These are phyloP conservation scores for Colletotrichum spinosum DNA, from an alignment of 2,329 filamentous ascomycete genomes.

Conservation along the genomic window DNA sequence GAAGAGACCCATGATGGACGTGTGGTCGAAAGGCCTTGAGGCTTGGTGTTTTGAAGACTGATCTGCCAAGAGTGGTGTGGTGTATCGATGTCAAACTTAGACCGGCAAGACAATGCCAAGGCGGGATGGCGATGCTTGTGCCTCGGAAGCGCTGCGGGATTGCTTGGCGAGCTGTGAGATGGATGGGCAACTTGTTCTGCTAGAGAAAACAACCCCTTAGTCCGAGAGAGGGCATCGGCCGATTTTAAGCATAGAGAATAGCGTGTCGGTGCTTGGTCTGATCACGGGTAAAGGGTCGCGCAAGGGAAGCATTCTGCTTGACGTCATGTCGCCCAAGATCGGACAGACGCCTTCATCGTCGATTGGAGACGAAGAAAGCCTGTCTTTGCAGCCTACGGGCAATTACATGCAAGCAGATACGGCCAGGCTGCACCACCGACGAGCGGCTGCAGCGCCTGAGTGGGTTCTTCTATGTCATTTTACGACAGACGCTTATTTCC, in stretches of 20 bases:
- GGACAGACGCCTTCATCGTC: slow-evolving; percentile 8
- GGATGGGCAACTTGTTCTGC: slow-evolving; percentile 18
- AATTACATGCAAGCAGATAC: slow-evolving; percentile 2
- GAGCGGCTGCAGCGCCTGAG: too few relatives aligned
- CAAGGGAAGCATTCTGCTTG: slow-evolving; percentile 8
- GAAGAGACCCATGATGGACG: slow-evolving; percentile 32
- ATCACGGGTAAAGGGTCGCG: neutral
- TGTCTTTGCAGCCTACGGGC: neutral
- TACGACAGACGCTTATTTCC: slow-evolving; percentile 1
- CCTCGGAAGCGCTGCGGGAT: slow-evolving; percentile 23
- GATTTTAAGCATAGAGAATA: slow-evolving; percentile 32
- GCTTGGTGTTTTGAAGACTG: neutral
- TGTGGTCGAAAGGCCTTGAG: neutral
- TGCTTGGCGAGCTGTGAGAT: slow-evolving; percentile 30
- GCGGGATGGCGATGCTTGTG: slow-evolving; percentile 34
- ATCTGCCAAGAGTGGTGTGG: too few relatives aligned
- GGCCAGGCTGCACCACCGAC: too few relatives aligned
- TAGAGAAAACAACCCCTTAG: neutral
- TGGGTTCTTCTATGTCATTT: neutral
- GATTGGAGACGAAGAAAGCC: slow-evolving; percentile 21
- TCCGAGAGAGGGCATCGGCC: neutral
- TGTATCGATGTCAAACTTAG: slow-evolving; percentile 12
- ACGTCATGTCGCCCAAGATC: slow-evolving; percentile 29
- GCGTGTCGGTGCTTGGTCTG: slow-evolving; percentile 5
- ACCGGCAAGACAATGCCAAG: slow-evolving; percentile 30